Base-by-base conservation (phyloP, 768 basidiomycete species). In the Amanita subjunquillea region DNA sequence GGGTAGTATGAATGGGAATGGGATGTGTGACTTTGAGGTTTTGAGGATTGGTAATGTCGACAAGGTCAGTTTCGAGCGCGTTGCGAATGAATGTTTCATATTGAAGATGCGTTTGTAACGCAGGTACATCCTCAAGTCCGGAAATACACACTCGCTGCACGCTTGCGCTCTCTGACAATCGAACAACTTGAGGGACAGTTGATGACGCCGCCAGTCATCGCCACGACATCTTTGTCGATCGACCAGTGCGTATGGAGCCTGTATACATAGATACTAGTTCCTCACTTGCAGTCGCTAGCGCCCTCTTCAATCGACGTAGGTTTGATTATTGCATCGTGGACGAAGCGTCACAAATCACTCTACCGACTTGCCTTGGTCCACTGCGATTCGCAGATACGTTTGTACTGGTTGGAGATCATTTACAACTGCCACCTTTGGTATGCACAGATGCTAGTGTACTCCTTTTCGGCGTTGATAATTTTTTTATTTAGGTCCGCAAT, bases 321-420 rank as follows among this genome's bases (percentile, higher is more conserved):
- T 99, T 98, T 61, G 93, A 99, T 63, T 93, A 91, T 60, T 98
- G 95, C 68, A 96, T 99, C 52, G 86, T 99, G 15, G 96, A 98
- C 56, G 96, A 99, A 65, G 96, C 96, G 0, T 97, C 96, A 0
- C 95, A 98, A 63, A 93, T 97, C 57, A 98, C 96, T 0, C 67
- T 98, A 1, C 96, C 96, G 0, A 95, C 93, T 0, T 97, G 92
- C 60, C 72, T 98, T 1, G 96, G 96, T 4, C 96, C 96, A 0
- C 70, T 98, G 3, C 82, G 93, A 1, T 90, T 85, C 60, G 92
- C 94, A 2, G 79, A 92, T 48, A 90, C 77, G 39, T 99, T 97
- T 58, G 80, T 98, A 4, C 83, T 98, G 10, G 95, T 98, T 15
- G 96, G 96, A 6, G 96, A 98, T 63, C 96, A 99, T 68, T 91